Evolutionary conservation across 1,284 basidiomycete genomes (phyloP), one percentile per base, ranked within the genome.

Genomic region (Mrakiaceae sp.): DNA sequence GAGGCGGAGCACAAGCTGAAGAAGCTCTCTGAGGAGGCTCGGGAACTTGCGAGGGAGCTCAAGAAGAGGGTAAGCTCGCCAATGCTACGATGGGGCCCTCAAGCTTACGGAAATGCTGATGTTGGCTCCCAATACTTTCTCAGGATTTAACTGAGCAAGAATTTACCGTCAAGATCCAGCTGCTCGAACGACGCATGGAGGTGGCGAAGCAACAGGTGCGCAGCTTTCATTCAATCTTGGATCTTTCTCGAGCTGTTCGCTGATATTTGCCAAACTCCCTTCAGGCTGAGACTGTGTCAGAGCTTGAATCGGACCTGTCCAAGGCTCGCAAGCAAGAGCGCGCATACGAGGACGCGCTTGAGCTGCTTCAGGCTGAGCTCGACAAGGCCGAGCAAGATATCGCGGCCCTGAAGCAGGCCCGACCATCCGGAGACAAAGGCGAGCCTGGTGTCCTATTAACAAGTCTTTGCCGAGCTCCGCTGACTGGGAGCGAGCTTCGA

Each of bases 61-160:
- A 88, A 87, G 73, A 78, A 83, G 53, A 74, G 79, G 68, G 78
- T 78, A 60, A 63, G 73, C 71, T 4, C n/a, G 42, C 27, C 27
- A 27, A 5, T 7, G n/a, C 51, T 53, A 53, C 27, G 27, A 27
- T 27, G 27, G 27, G 27, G 27, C 27, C 27, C 27, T 27, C 27
- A 27, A 27, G 27, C 27, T 27, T 27, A 27, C 27, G 27, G 27
- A 27, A 47, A 57, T 63, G 61, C 50, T 48, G 46, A 40, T 2
- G 10, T 53, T 39, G 7, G 11, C 42, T 8, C 47, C 50, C 4
- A 39, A 57, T 27, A 11, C 6, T 57, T 56, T 16, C 55, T n/a
- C 85, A 91, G 76, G 95, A 98, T 69, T 90, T 96, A 79, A 83
- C 77, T 49, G 84, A 93, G 60, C 91, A 98, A 75, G 96, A 98